Percentiles rank a stretch among this genome's conserved stretches.
phyloP scores from a whole-genome alignment of 305 asterid species.

The Rubia peregrina region DNA sequence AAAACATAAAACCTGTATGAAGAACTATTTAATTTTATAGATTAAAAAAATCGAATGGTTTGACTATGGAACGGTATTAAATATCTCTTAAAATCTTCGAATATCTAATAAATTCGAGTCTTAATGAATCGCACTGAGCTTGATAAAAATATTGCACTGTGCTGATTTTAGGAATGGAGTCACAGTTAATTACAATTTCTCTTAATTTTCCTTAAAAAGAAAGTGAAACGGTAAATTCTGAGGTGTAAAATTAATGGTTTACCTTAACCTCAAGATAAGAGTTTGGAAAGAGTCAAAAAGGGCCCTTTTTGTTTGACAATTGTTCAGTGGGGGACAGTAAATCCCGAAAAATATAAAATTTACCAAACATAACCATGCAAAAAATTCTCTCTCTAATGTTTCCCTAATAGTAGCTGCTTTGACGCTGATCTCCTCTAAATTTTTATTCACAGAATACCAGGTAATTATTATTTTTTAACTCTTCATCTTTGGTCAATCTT shows the following conservation, averaged over 20 bases:
- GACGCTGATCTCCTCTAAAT: conserved; percentile 3
- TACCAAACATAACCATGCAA: conserved; percentile 1
- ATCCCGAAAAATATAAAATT: neutral
- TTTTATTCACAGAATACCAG: neutral
- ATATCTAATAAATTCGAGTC: too few relatives aligned
- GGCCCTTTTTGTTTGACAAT: conserved; percentile 4
- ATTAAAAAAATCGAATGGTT: too few relatives aligned
- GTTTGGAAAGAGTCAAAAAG: conserved; percentile 8
- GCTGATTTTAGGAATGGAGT: neutral
- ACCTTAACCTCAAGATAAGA: conserved; percentile 8
- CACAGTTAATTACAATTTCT: neutral
- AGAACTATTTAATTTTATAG: too few relatives aligned
- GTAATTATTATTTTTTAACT: neutral
- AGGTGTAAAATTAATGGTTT: conserved; percentile 10
- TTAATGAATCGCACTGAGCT: too few relatives aligned
- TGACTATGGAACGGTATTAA: too few relatives aligned
- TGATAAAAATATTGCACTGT: neutral
- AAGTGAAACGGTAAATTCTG: neutral
- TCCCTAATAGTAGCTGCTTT: conserved; percentile 2
- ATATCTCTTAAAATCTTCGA: too few relatives aligned
- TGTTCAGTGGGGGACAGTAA: neutral
- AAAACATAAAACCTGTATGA: too few relatives aligned
- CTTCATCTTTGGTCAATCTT: neutral
- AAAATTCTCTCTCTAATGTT: neutral
- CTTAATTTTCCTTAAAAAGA: neutral